Conservation (phyloP, 2,329 filamentous ascomycete genomes). For the Sporothrix inflata region DNA sequence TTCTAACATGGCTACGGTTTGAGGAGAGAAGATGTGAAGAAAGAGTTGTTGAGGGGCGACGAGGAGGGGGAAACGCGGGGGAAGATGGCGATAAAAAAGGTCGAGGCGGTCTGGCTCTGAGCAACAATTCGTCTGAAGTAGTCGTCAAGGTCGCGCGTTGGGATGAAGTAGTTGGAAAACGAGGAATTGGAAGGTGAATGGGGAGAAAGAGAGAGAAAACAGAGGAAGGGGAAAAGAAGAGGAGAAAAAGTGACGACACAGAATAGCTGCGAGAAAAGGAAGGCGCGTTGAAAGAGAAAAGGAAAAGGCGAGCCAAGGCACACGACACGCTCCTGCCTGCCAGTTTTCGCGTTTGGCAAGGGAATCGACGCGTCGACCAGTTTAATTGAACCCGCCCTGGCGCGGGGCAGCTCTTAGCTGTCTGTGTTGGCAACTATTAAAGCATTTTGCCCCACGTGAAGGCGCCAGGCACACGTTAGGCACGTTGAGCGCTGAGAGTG, state of each 20-base stretch:
- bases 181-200: neutral
- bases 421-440: neutral
- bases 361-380: slow-evolving; percentile 32
- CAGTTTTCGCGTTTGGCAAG: slow-evolving; percentile 32
- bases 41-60: neutral
- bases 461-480: slow-evolving; percentile 3
- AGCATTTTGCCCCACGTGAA: slow-evolving; percentile 22
- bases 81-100: neutral
- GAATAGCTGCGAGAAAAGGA: neutral
- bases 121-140: slow-evolving; percentile 7
- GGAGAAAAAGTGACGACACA: slow-evolving; percentile 12
- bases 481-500: neutral
- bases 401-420: slow-evolving; percentile 31
- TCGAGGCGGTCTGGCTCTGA: slow-evolving; percentile 8
- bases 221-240: neutral
- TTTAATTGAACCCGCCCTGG: slow-evolving; percentile 34
- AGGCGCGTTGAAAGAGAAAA: neutral
- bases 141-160: slow-evolving; percentile 12
- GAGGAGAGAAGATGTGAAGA: slow-evolving; percentile 17
- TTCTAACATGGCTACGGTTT: slow-evolving; percentile 74
- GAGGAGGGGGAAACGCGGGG: slow-evolving; percentile 11
- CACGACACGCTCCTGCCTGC: slow-evolving; percentile 20
- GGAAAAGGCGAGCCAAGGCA: slow-evolving; percentile 15
- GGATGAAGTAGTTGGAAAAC: neutral
- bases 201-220: neutral